These are phyloP conservation scores for Tetrahymena malaccensis DNA, from an alignment of 73 alveolate genomes.

Conservation along the genomic window DNA sequence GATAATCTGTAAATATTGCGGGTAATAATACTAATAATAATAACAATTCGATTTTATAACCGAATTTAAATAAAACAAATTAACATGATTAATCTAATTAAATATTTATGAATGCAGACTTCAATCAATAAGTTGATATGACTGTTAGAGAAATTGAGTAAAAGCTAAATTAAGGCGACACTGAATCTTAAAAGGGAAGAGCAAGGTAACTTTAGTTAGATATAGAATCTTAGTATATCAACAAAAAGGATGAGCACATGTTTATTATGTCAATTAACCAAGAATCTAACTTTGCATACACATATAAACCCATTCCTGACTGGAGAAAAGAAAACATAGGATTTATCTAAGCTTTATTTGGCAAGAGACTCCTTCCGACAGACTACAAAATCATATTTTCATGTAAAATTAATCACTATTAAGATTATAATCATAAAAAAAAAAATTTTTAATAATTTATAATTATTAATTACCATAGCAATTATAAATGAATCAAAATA, in stretches of 20 bases:
- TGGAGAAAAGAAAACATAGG: not conserved
- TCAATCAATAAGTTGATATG: not conserved
- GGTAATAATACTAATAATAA: not conserved
- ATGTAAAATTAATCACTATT: not conserved
- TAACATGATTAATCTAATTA: not conserved
- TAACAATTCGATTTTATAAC: not conserved
- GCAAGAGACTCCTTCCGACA: not conserved
- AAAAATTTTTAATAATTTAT: not conserved
- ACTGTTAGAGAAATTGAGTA: not conserved
- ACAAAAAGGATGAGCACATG: not conserved
- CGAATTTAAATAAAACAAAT: not conserved
- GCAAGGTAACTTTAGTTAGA: not conserved
- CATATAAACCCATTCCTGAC: not conserved
- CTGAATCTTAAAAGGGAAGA: not conserved
- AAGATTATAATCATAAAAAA: no score
- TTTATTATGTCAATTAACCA: not conserved
- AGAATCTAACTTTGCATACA: not conserved
- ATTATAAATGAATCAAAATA: no score
- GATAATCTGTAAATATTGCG: not conserved
- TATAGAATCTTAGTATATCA: not conserved
- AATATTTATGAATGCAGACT: not conserved
- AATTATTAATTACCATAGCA: no score
- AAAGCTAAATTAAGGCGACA: not conserved
- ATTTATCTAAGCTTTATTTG: not conserved
- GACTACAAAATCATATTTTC: not conserved